phyloP scores from a whole-genome alignment of 495 filamentous ascomycete genomes.

The Aspergillus avenaceus region DNA sequence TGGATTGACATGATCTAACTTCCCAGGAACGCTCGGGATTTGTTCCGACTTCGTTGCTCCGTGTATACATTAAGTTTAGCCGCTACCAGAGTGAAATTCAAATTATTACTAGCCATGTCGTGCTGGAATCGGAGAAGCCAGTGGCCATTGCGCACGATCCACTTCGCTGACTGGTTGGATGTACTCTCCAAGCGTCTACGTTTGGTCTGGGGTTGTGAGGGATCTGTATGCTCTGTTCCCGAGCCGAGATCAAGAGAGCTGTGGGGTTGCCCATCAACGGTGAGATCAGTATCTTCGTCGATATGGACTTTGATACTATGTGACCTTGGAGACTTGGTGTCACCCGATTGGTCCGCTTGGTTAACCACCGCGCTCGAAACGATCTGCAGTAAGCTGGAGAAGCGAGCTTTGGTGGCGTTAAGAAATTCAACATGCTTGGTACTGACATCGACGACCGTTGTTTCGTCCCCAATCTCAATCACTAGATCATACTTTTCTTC shows the following conservation, averaged over 20 bases:
- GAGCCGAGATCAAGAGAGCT: not conserved
- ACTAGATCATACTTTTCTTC: slow-evolving; percentile 69
- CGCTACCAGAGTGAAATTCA: slow-evolving; percentile 63
- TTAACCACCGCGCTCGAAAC: slow-evolving; percentile 60
- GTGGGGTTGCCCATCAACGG: slow-evolving; percentile 57
- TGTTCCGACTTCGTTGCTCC: slow-evolving; percentile 65
- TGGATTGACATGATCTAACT: slow-evolving; percentile 6
- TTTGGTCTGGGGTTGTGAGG: slow-evolving; percentile 39
- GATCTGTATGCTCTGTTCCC: slow-evolving; percentile 1
- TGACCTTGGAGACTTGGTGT: slow-evolving; percentile 46
- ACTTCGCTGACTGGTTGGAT: slow-evolving; percentile 31
- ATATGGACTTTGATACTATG: slow-evolving; percentile 65
- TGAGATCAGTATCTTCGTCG: slow-evolving; percentile 63
- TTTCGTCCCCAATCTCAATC: slow-evolving; percentile 71
- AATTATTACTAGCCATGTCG: slow-evolving; percentile 31
- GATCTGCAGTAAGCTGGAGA: slow-evolving; percentile 71
- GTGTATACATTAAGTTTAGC: slow-evolving; percentile 79
- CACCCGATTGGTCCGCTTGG: not conserved
- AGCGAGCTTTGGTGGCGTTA: slow-evolving; percentile 59
- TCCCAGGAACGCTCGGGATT: slow-evolving; percentile 59
- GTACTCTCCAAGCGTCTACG: slow-evolving; percentile 38
- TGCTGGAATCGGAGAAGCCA: slow-evolving; percentile 74
- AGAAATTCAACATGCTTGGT: slow-evolving; percentile 66
- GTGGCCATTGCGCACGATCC: slow-evolving; percentile 74
- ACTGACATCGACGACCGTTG: slow-evolving; percentile 56